These are phyloP conservation scores for Trichosporon sp. DNA, from an alignment of 1,284 basidiomycete species.

Conservation along the genomic window DNA sequence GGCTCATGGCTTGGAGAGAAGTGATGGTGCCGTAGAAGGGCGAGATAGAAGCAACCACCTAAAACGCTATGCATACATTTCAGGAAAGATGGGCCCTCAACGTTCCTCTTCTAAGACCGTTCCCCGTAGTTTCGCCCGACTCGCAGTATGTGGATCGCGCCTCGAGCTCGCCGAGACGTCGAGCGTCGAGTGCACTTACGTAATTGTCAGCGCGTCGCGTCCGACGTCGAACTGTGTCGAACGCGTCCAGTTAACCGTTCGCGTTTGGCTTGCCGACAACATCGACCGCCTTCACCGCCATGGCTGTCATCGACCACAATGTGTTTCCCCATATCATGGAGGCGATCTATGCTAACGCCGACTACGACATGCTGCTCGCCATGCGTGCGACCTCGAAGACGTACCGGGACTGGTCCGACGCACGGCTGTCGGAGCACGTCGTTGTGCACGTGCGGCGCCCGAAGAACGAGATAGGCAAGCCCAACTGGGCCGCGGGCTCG, in stretches of 20 bases:
- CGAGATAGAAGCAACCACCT: not conserved
- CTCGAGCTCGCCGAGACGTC: too few species aligned
- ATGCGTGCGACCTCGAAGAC: constrained; percentile 5
- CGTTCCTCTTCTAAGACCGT: too few species aligned
- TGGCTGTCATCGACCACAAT: constrained; percentile 10
- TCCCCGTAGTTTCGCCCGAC: too few species aligned
- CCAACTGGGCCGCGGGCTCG: not conserved
- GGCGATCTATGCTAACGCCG: not conserved
- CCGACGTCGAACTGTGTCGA: too few species aligned
- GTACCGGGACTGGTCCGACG: constrained; percentile 4
- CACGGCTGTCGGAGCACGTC: not conserved
- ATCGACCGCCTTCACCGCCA: not conserved
- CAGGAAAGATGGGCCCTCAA: too few species aligned
- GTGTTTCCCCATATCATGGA: constrained; percentile 16
- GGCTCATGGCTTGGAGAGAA: too few species aligned
- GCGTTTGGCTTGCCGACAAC: too few species aligned
- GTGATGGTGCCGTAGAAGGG: not conserved
- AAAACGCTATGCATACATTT: not conserved
- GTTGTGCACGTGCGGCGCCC: not conserved
- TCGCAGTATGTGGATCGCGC: too few species aligned
- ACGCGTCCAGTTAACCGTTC: too few species aligned
- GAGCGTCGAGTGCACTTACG: too few species aligned
- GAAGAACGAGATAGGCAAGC: not conserved
- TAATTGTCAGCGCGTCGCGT: too few species aligned
- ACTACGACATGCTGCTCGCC: not conserved